Conservation (phyloP, 2,329 filamentous ascomycete genomes). For the Cercospora zeina region DNA sequence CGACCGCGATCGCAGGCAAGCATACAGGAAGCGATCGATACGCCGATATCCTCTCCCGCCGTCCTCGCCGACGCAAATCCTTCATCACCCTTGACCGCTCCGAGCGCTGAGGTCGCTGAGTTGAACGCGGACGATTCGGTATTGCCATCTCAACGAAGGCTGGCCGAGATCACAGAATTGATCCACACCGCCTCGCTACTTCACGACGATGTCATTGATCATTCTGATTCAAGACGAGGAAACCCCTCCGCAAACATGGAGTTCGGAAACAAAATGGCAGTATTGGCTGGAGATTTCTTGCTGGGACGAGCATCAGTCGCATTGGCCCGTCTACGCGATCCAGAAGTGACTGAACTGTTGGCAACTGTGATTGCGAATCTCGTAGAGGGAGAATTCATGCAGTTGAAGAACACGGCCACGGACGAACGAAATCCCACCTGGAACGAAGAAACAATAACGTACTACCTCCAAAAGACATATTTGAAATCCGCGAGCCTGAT, state of each 20-base stretch:
- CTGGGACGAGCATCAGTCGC: conserved; percentile 91
- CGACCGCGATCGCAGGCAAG: conserved; percentile 46
- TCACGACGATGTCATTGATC: conserved; percentile 97
- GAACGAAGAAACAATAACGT: conserved; percentile 84
- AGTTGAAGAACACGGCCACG: conserved; percentile 89
- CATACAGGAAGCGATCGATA: conserved; percentile 53
- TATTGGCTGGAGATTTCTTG: conserved; percentile 94
- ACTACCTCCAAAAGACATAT: conserved; percentile 98
- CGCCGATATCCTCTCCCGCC: conserved; percentile 59
- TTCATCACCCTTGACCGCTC: conserved; percentile 57
- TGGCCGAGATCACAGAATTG: conserved; percentile 95
- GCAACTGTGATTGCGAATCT: conserved; percentile 97
- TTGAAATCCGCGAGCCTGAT: conserved; percentile 95
- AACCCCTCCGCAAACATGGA: conserved; percentile 86
- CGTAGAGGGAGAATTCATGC: conserved; percentile 99
- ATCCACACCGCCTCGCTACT: conserved; percentile 96
- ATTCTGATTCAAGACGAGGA: conserved; percentile 79
- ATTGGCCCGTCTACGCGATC: conserved; percentile 82
- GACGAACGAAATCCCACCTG: conserved; percentile 83
- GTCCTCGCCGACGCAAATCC: conserved; percentile 83
- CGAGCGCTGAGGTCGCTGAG: conserved; percentile 49
- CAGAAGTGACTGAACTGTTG: conserved; percentile 90
- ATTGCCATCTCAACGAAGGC: conserved; percentile 84
- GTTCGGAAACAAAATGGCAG: conserved; percentile 99
- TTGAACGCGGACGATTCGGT: conserved; percentile 62